These are phyloP conservation scores for Caryopteris hybrid DNA, from an alignment of 305 asterid genomes.

Conservation along the genomic window DNA sequence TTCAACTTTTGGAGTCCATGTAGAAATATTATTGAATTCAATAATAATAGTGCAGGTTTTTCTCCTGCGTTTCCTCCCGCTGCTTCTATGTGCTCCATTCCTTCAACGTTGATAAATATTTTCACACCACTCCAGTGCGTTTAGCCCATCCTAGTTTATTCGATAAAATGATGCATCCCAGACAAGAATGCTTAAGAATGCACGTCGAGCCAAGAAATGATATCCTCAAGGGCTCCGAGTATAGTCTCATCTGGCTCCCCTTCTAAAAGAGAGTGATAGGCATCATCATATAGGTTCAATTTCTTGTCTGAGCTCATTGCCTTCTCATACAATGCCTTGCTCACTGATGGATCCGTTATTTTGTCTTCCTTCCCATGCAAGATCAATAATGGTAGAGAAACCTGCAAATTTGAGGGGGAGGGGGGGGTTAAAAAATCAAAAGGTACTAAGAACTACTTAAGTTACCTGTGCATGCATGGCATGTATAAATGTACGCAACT, in stretches of 20 bases:
- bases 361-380: slow-evolving; percentile 76
- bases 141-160: neutral
- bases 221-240: slow-evolving; percentile 50
- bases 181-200: slow-evolving; percentile 28
- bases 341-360: slow-evolving; percentile 81
- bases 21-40: neutral
- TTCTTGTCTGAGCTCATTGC: slow-evolving; percentile 79
- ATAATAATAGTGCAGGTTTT: neutral
- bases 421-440: too few relatives aligned
- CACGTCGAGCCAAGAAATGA: slow-evolving; percentile 69
- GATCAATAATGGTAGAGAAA: slow-evolving; percentile 71
- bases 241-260: slow-evolving; percentile 84
- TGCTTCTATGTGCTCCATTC: neutral
- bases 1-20: neutral
- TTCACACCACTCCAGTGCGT: neutral
- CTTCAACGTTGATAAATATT: neutral
- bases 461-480: neutral
- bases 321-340: slow-evolving; percentile 67
- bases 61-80: neutral
- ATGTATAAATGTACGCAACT: neutral
- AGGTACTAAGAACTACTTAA: too few relatives aligned
- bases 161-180: neutral
- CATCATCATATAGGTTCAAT: slow-evolving; percentile 61
- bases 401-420: slow-evolving; percentile 31
- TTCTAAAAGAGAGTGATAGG: slow-evolving; percentile 70